Evolutionary conservation across 2,329 filamentous ascomycete species (phyloP).

Genomic region (Dothistroma pini): DNA sequence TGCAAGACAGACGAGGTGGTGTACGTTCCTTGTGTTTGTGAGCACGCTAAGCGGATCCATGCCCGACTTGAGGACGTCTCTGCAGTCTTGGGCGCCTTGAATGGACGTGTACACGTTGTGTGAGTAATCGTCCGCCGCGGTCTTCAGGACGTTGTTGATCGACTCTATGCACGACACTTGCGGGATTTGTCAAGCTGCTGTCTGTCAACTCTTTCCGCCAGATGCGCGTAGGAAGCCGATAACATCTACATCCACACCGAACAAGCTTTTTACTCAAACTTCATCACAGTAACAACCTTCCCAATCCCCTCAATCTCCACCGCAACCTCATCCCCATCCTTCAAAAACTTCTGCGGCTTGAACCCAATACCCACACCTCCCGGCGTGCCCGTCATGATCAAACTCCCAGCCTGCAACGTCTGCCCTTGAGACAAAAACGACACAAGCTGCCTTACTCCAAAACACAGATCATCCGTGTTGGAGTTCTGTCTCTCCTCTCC

Average conservation of each 20-base stretch:
- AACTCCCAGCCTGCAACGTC: conserved; percentile 44
- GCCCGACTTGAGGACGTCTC: too few species aligned
- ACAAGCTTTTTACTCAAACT: conserved; percentile 25
- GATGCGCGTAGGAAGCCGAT: background rate
- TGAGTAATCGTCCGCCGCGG: too few species aligned
- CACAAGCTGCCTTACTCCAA: conserved; percentile 40
- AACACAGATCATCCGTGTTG: conserved; percentile 43
- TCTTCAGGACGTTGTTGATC: too few species aligned
- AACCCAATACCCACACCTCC: conserved; percentile 35
- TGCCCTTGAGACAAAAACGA: conserved; percentile 35
- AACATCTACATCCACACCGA: background rate
- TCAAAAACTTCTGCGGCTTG: conserved; percentile 29
- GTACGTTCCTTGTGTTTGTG: too few species aligned
- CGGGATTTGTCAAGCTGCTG: background rate
- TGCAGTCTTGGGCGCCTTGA: too few species aligned
- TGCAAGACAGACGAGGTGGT: too few species aligned
- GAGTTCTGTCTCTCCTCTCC: conserved; percentile 46
- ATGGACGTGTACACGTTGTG: too few species aligned
- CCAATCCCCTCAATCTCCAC: conserved; percentile 33
- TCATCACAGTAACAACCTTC: conserved; percentile 30
- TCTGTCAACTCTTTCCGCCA: background rate
- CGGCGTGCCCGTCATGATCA: conserved; percentile 51
- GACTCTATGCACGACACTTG: too few species aligned
- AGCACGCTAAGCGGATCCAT: too few species aligned
- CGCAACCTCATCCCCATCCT: conserved; percentile 33